Evolutionary conservation across 257 asterid genomes (phyloP).

Genomic region (Eucommia ulmoides): DNA sequence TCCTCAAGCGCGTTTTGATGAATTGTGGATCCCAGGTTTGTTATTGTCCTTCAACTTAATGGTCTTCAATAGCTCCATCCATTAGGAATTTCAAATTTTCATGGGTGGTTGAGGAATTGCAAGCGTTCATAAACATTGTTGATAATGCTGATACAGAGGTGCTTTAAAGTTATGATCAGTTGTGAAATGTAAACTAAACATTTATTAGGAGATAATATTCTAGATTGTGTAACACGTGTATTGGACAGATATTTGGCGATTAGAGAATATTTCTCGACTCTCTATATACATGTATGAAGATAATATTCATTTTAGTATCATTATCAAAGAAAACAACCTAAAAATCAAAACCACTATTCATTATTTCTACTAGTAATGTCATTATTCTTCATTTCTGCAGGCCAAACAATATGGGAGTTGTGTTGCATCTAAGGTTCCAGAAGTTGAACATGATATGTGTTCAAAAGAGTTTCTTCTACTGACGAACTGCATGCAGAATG

Average conservation of each 20-base stretch:
- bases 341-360: neutral
- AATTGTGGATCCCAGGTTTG: constrained; percentile 76
- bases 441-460: constrained; percentile 78
- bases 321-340: neutral
- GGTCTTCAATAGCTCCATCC: neutral
- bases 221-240: neutral
- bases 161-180: neutral
- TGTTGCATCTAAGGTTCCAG: constrained; percentile 74
- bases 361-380: neutral
- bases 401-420: constrained; percentile 78
- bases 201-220: neutral
- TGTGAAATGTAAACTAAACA: neutral
- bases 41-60: constrained; percentile 1
- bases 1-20: constrained; percentile 49
- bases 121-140: neutral
- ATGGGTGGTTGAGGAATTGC: neutral
- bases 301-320: neutral
- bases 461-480: constrained; percentile 59
- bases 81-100: neutral
- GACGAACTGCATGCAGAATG: constrained; percentile 70
- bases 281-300: neutral
- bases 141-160: neutral
- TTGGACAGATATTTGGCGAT: neutral
- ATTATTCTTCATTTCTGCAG: constrained; percentile 21
- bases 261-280: neutral